These are phyloP conservation scores for Barnettozyma populi DNA, from an alignment of 805 yeast genomes.

Conservation along the genomic window DNA sequence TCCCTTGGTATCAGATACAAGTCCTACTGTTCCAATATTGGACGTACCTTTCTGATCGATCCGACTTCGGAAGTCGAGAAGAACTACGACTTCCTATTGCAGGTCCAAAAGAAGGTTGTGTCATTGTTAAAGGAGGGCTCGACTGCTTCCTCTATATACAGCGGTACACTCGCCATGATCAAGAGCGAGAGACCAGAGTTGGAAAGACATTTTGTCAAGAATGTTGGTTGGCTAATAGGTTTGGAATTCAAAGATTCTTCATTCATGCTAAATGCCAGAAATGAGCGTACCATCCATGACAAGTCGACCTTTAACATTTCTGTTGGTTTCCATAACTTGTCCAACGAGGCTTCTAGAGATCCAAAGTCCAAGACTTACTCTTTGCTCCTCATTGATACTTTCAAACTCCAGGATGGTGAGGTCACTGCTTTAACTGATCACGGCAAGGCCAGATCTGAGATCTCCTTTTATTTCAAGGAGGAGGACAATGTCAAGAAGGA, in stretches of 20 bases:
- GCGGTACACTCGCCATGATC: conserved; percentile 54
- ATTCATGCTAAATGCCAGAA: conserved; percentile 66
- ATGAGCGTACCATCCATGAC: conserved; percentile 58
- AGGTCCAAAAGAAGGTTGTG: conserved; percentile 63
- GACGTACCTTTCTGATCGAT: conserved; percentile 84
- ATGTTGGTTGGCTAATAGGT: conserved; percentile 85
- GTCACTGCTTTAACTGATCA: conserved; percentile 69
- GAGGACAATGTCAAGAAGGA: conserved; percentile 40
- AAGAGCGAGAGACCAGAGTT: conserved; percentile 61
- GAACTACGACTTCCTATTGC: conserved; percentile 71
- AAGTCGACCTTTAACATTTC: conserved; percentile 74
- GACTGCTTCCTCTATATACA: conserved; percentile 57
- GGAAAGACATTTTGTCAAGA: conserved; percentile 59
- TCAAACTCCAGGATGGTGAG: conserved; percentile 53
- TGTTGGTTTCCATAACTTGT: conserved; percentile 67
- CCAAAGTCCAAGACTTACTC: conserved; percentile 58
- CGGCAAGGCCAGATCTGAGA: conserved; percentile 63
- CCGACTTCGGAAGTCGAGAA: conserved; percentile 75
- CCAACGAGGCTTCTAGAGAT: conserved; percentile 39
- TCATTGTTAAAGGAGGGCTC: conserved; percentile 59
- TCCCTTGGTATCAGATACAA: conserved; percentile 84
- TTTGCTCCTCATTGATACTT: conserved; percentile 74
- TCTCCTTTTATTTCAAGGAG: conserved; percentile 79
- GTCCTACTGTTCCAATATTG: conserved; percentile 82
- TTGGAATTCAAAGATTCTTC: conserved; percentile 82